A percentile compares a stretch with the other conserved stretches of the same genome.
These are phyloP conservation scores for Zygoascus flipseniorum DNA, from an alignment of 805 yeast genomes.

Conservation along the genomic window DNA sequence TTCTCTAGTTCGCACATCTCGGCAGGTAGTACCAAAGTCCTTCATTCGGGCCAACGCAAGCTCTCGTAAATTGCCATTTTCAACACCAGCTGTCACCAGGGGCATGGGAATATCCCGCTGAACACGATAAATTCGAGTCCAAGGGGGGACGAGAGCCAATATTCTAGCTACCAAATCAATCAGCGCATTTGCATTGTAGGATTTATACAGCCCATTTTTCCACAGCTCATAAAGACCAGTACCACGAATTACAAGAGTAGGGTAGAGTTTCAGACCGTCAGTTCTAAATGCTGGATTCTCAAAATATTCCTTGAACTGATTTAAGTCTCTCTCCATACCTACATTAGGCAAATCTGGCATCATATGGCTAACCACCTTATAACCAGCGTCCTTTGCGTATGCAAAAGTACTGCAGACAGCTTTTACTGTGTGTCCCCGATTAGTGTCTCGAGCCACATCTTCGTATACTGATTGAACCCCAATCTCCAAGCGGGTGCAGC, in stretches of 20 bases:
- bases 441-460: slow-evolving; percentile 97
- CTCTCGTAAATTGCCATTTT: slow-evolving; percentile 93
- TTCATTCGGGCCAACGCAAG: slow-evolving; percentile 95
- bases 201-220: slow-evolving; percentile 91
- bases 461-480: slow-evolving; percentile 97
- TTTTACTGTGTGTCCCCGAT: slow-evolving; percentile 94
- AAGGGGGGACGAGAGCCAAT: slow-evolving; percentile 93
- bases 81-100: slow-evolving; percentile 93
- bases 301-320: slow-evolving; percentile 92
- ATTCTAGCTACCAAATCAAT: slow-evolving; percentile 94
- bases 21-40: slow-evolving; percentile 91
- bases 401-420: slow-evolving; percentile 95
- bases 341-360: slow-evolving; percentile 99
- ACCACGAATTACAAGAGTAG: slow-evolving; percentile 93
- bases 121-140: slow-evolving; percentile 98
- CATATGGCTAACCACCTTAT: slow-evolving; percentile 97
- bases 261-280: slow-evolving; percentile 91
- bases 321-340: slow-evolving; percentile 96
- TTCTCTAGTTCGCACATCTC: slow-evolving; percentile 96
- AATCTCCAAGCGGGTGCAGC: slow-evolving; percentile 92
- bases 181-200: slow-evolving; percentile 89
- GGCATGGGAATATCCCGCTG: slow-evolving; percentile 99
- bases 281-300: slow-evolving; percentile 96
- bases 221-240: slow-evolving; percentile 95
- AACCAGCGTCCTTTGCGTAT: slow-evolving; percentile 96